A percentile compares a stretch with the other conserved stretches of the same genome.
phyloP scores from a whole-genome alignment of 1,284 basidiomycete genomes.

The Veloboletus limbatus region DNA sequence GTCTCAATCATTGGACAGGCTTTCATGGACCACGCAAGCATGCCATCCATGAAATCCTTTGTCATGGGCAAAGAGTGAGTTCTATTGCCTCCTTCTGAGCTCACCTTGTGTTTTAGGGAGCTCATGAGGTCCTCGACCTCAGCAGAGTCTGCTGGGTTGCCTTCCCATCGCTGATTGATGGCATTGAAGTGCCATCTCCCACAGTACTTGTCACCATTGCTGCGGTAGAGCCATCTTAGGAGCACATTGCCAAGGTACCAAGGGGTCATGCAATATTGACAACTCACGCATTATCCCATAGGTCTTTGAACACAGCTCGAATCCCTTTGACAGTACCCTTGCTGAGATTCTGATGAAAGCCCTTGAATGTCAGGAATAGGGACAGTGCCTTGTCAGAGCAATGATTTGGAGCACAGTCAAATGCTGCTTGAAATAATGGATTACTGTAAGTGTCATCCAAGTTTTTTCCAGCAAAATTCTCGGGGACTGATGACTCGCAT shows the following conservation, averaged over 20 bases:
- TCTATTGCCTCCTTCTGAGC: not conserved
- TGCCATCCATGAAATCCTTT: not conserved
- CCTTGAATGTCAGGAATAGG: not conserved
- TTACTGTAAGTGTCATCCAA: not conserved
- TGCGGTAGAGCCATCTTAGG: too few relatives aligned
- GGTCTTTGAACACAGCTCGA: constrained; percentile 3
- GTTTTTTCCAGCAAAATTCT: not conserved
- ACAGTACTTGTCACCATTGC: not conserved
- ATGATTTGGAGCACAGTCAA: not conserved
- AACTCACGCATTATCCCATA: constrained; percentile 3
- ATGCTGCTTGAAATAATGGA: not conserved
- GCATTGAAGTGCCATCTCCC: not conserved
- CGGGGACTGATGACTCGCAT: not conserved
- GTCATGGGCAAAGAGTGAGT: constrained; percentile 7
- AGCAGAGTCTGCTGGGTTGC: not conserved
- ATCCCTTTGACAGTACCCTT: constrained; percentile 1
- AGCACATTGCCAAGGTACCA: too few relatives aligned
- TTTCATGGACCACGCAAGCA: not conserved
- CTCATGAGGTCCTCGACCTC: constrained; percentile 4
- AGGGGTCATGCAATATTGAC: too few relatives aligned
- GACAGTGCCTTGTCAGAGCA: not conserved
- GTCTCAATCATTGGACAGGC: not conserved
- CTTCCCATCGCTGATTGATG: not conserved
- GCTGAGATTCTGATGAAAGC: not conserved
- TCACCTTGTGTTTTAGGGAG: constrained; percentile 9